Conservation (phyloP, 441 rosid genomes). For the Jatropha multifida region DNA sequence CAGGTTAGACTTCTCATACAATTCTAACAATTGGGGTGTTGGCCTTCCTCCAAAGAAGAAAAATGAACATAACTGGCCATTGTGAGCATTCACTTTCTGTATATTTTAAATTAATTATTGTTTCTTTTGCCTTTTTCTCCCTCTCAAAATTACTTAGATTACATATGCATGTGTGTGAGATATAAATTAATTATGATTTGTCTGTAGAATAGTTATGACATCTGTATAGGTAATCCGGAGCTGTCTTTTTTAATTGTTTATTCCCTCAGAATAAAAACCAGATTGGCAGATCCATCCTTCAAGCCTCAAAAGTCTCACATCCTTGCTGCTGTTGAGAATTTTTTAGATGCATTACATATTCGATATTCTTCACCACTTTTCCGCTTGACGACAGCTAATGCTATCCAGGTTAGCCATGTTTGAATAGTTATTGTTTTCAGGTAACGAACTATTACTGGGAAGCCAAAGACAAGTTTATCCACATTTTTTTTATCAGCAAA, state of each 20-base stretch:
- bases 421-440: background rate
- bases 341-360: slow-evolving; percentile 60
- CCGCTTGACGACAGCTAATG: slow-evolving; percentile 68
- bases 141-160: background rate
- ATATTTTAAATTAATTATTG: background rate
- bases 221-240: slow-evolving; percentile 11
- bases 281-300: slow-evolving; percentile 85
- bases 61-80: slow-evolving; percentile 79
- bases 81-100: slow-evolving; percentile 50
- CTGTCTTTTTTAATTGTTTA: slow-evolving; percentile 5
- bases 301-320: slow-evolving; percentile 80
- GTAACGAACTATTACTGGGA: background rate
- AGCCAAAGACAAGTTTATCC: background rate
- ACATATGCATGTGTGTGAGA: background rate
- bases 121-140: background rate
- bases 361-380: slow-evolving; percentile 95
- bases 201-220: slow-evolving; percentile 8
- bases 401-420: slow-evolving; percentile 64
- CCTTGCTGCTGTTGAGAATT: slow-evolving; percentile 70
- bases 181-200: background rate
- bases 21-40: slow-evolving; percentile 86
- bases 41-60: slow-evolving; percentile 95
- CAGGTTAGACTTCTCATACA: slow-evolving; percentile 89
- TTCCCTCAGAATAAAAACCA: slow-evolving; percentile 65
- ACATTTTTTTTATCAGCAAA: background rate